Evolutionary conservation across 1,139 yeast genomes (phyloP), one percentile per base, ranked within the genome.

Genomic region (Lodderomyces beijingensis): DNA sequence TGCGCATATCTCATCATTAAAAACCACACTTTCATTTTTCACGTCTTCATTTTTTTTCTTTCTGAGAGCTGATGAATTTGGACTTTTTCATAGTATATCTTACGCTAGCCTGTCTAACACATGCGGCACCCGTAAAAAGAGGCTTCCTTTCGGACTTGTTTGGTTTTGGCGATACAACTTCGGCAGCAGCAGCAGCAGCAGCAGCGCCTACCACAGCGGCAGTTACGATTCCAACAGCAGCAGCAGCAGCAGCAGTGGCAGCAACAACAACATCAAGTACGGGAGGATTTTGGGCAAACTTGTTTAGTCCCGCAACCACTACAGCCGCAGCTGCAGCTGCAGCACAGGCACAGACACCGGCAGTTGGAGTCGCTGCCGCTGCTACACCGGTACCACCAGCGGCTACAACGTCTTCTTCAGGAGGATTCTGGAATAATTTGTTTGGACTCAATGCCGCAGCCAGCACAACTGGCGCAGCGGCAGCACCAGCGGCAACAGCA

Each of bases 131-230:
- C 3, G 46, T 50, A 4, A 28, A 42, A 21, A 31, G 46, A 35
- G 50, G 53, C 3, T 35, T 39, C 17, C 38, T 47, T 10, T 44
- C 36, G 21, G 41, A 40, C 8, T 39, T 51, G 25, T 33, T 50
- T 19, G 44, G 47, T 13, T 18, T 30, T 5, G 33, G 26, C 26
- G 14, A 28, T 12, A 23, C 39, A 12, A 34, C 39, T 14, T 27
- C 36, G 10, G 17, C 44, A 14, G 11, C 31, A 12, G 35, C 32
- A 5, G 25, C 36, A 7, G 21, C 34, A 9, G 17, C 30, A 15
- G 21, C 26, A 15, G 18, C 25, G 16, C 19, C 31, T n/a, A 34
- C 40, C 15, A 28, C 31, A 5, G 20, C 38, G 6, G 22, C 33
- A 16, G 18, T 26, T 16, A 11, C 27, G 7, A 15, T 13, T n/a